phyloP scores from a whole-genome alignment of 306 rosid genomes.

The Ormosia semicastrata region DNA sequence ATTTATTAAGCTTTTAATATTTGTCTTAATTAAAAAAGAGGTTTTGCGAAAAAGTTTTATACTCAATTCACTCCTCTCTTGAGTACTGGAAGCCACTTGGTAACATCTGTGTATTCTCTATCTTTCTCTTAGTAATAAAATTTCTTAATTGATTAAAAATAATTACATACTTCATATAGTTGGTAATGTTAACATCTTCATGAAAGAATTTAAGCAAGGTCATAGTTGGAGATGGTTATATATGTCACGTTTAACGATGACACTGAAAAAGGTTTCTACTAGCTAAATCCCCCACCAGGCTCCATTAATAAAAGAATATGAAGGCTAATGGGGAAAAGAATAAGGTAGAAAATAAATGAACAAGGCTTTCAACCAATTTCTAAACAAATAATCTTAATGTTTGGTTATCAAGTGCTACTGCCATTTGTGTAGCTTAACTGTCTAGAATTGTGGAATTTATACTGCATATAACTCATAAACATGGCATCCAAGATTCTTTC shows the following conservation, averaged over 20 bases:
- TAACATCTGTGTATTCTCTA: background rate
- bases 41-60: too few relatives aligned
- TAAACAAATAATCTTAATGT: background rate
- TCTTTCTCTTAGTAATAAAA: background rate
- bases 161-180: background rate
- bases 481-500: background rate
- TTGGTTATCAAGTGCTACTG: background rate
- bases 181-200: background rate
- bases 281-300: background rate
- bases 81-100: too few relatives aligned
- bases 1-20: too few relatives aligned
- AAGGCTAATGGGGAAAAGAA: background rate
- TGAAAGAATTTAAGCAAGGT: background rate
- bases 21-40: too few relatives aligned
- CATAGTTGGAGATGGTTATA: background rate
- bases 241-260: background rate
- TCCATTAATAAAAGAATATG: background rate
- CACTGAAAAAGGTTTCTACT: background rate
- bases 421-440: slow-evolving; percentile 3
- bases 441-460: background rate
- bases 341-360: background rate
- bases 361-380: background rate
- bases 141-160: background rate
- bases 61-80: too few relatives aligned
- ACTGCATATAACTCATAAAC: background rate